Conservation (phyloP, 306 rosid genomes). For the Glycine latifolia region DNA sequence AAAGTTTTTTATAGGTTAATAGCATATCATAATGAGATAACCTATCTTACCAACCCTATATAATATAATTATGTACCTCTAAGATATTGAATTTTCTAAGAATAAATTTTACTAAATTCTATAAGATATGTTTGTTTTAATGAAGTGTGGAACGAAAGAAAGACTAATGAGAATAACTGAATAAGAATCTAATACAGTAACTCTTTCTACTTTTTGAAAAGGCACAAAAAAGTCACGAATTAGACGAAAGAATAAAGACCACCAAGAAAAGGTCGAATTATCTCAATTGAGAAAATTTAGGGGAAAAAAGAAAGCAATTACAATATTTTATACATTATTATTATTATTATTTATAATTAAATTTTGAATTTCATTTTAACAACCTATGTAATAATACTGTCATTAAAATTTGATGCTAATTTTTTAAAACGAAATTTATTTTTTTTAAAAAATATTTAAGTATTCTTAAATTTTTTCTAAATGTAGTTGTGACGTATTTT, state of each 20-base stretch:
- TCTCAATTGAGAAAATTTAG: background rate
- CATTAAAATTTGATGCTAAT: background rate
- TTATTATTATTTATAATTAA: background rate
- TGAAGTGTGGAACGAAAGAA: background rate
- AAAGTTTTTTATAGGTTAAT: background rate
- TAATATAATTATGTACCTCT: background rate
- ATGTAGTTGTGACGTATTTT: background rate
- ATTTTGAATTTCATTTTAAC: too few species aligned
- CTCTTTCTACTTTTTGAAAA: background rate
- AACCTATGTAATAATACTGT: background rate
- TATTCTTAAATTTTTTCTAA: background rate
- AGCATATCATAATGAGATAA: background rate
- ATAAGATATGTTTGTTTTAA: background rate
- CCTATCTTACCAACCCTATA: background rate
- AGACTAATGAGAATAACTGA: background rate
- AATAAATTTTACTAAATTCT: background rate
- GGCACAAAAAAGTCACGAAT: background rate
- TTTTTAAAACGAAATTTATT: background rate
- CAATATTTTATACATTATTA: background rate
- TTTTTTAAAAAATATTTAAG: background rate
- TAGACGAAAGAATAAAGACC: background rate
- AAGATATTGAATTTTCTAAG: background rate
- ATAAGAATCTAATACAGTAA: constrained; percentile 31
- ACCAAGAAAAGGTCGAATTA: background rate
- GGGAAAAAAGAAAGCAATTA: background rate